Base-by-base conservation (phyloP, 345 rosid genomes). In the Arabis alpina region DNA sequence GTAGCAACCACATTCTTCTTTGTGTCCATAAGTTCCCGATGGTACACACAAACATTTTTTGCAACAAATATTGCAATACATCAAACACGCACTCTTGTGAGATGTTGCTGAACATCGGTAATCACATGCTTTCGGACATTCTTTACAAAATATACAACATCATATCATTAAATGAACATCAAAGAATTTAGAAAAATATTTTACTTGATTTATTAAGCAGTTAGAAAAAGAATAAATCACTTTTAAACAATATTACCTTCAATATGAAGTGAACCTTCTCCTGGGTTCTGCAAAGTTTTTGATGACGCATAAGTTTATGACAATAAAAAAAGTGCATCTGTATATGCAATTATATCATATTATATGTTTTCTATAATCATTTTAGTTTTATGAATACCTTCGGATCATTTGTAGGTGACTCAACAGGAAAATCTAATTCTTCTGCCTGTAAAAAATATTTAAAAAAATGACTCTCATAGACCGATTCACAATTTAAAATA, bases 91-190 rank as follows among this genome's bases (percentile, higher is more conserved):
- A 14, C 56, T 71, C 48, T 39, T 53, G 57, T 68, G 71, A 2
- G 68, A 68, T 7, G 81, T 77, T 2, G 15, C 66, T 12, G 73
- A 73, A 43, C 81, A 77, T 43, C 76, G 28, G 19, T 8, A 3
- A 4, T 47, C 5, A 45, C 82, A 82, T 10, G 70, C 62, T 2
- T 8, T 42, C 2, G 45, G 60, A 36, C 82, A 77, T 0, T 77
- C 80, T 76, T 32, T 1, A 6, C n/a, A 61, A 16, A 50, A 34
- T 4, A 50, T 3, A 36, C 16, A 36, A 51, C 14, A 45, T 28
- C 32, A 28, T 32, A 32, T 23, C 6, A 10, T 64, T 48, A 2
- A 36, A 16, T 45, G 10, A 9, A 43, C 1, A 19, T 43, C 2
- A 15, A 15, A 6, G 2, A 49, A 16, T 6, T 49, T 49, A 10